Conservation (phyloP, 164 flowering plant species). For the Buxus sempervirens region DNA sequence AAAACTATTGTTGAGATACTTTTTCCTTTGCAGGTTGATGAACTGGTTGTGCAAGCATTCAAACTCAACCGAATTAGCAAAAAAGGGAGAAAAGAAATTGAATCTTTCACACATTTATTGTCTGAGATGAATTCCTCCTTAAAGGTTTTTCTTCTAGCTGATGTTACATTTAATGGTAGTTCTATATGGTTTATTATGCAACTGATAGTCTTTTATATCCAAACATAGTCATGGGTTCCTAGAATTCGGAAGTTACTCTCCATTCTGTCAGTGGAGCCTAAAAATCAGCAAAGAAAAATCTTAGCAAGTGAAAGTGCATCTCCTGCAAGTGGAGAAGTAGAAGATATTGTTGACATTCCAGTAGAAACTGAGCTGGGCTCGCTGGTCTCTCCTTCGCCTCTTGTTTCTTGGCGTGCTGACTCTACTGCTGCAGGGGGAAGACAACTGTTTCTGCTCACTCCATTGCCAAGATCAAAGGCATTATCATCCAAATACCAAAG, state of each 20-base stretch:
- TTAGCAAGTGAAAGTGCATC: slow-evolving; percentile 16
- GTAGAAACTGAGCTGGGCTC: slow-evolving; percentile 32
- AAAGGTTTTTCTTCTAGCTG: slow-evolving; percentile 41
- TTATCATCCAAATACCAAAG: slow-evolving; percentile 36
- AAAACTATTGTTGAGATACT: neutral
- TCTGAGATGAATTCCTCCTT: slow-evolving; percentile 61
- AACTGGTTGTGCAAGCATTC: slow-evolving; percentile 67
- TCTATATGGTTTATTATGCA: neutral
- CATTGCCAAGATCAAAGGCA: slow-evolving; percentile 56
- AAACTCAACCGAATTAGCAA: slow-evolving; percentile 31
- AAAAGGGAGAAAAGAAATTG: slow-evolving; percentile 53
- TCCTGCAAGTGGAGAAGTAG: slow-evolving; percentile 21
- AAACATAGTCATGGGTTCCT: slow-evolving; percentile 69
- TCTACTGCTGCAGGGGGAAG: slow-evolving; percentile 57
- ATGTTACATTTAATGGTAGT: neutral
- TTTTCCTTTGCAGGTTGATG: slow-evolving; percentile 68
- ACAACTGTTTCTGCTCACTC: slow-evolving; percentile 82
- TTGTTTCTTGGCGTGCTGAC: slow-evolving; percentile 87
- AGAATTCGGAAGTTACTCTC: slow-evolving; percentile 54
- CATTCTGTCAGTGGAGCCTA: slow-evolving; percentile 18
- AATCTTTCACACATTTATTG: slow-evolving; percentile 56
- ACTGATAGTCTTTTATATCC: neutral
- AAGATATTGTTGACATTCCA: slow-evolving; percentile 31
- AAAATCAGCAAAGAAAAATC: slow-evolving; percentile 19
- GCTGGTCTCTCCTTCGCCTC: slow-evolving; percentile 86